Conservation (phyloP, 2,329 filamentous ascomycete species). For the Sporothrix inflata region DNA sequence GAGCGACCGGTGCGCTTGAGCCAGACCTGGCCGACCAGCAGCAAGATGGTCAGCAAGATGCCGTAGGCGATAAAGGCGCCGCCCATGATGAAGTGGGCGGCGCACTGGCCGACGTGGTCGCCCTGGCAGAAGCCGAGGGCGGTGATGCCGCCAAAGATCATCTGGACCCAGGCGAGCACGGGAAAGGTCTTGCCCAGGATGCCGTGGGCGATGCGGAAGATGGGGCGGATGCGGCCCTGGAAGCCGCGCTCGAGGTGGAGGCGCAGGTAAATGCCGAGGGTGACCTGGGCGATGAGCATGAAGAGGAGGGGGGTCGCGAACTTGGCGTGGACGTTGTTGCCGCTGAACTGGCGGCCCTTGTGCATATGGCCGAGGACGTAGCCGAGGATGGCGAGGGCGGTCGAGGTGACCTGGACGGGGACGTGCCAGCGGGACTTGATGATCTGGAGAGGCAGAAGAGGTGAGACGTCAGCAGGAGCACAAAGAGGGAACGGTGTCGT, state of each 20-base stretch:
- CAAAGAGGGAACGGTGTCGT: not conserved
- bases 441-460: slow-evolving; percentile 60
- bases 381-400: slow-evolving; percentile 75
- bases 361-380: slow-evolving; percentile 93
- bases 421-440: slow-evolving; percentile 93
- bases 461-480: slow-evolving; percentile 6
- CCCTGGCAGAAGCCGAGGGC: slow-evolving; percentile 88
- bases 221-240: slow-evolving; percentile 70
- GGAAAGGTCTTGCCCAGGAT: slow-evolving; percentile 87
- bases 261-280: slow-evolving; percentile 82
- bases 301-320: slow-evolving; percentile 84
- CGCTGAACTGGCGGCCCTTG: slow-evolving; percentile 81
- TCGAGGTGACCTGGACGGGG: slow-evolving; percentile 77
- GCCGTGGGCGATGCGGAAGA: slow-evolving; percentile 74
- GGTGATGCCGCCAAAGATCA: slow-evolving; percentile 94
- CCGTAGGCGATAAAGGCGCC: slow-evolving; percentile 95
- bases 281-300: slow-evolving; percentile 74
- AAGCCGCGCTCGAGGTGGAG: slow-evolving; percentile 86
- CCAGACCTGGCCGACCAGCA: slow-evolving; percentile 89
- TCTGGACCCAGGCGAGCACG: slow-evolving; percentile 85
- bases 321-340: slow-evolving; percentile 73
- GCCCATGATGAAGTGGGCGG: slow-evolving; percentile 98
- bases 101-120: slow-evolving; percentile 89
- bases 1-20: slow-evolving; percentile 79
- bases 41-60: slow-evolving; percentile 80